Percentiles rank a stretch among this genome's conserved stretches.
Evolutionary conservation across 2,329 filamentous ascomycete species (phyloP).

Genomic region (Acrodontium crateriforme): DNA sequence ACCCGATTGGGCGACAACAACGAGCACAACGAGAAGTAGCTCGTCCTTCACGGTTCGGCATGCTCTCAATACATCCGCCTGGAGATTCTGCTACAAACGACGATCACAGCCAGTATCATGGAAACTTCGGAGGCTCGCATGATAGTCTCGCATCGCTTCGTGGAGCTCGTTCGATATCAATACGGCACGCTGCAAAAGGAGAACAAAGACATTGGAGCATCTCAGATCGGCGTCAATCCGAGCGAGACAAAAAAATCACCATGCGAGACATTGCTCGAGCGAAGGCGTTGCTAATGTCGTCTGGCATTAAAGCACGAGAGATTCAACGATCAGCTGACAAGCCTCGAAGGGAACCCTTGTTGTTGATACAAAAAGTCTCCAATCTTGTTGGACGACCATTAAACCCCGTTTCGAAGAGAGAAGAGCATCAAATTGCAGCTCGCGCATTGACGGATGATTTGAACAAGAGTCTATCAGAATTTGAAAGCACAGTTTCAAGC

Average conservation of each 20-base stretch:
- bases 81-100: too few relatives aligned
- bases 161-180: background rate
- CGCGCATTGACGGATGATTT: conserved; percentile 33
- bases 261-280: conserved; percentile 70
- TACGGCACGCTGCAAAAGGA: too few relatives aligned
- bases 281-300: conserved; percentile 60
- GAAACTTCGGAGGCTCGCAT: background rate
- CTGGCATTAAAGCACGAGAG: conserved; percentile 80
- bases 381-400: conserved; percentile 25
- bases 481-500: conserved; percentile 37
- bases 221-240: conserved; percentile 28
- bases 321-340: conserved; percentile 53
- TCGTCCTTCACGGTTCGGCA: conserved; percentile 30
- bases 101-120: conserved; percentile 22
- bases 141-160: conserved; percentile 1
- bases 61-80: conserved; percentile 34
- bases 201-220: conserved; percentile 45
- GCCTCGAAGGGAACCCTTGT: conserved; percentile 17
- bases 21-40: conserved; percentile 23
- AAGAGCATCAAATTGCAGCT: conserved; percentile 42
- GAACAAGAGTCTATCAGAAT: conserved; percentile 36
- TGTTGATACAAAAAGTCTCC: conserved; percentile 25
- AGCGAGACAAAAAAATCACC: conserved; percentile 35
- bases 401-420: conserved; percentile 34
- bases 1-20: conserved; percentile 31